Evolutionary conservation across 768 basidiomycete species (phyloP).

Genomic region (Pisolithus microcarpus): DNA sequence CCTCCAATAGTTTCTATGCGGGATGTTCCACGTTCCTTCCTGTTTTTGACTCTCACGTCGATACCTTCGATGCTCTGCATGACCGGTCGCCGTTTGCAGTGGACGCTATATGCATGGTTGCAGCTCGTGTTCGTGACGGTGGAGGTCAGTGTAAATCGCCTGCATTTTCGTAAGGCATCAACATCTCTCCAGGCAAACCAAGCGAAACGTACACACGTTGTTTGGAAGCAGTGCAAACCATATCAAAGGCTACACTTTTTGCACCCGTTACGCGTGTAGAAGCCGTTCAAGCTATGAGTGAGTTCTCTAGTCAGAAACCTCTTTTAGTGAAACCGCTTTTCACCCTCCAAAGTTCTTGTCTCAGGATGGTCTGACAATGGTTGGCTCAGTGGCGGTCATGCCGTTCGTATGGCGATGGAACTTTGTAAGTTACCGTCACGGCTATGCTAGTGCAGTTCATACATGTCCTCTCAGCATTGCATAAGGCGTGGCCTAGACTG

Average conservation of each 20-base stretch:
- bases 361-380: conserved; percentile 94
- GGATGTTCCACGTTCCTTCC: conserved; percentile 92
- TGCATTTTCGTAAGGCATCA: background rate
- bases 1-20: conserved; percentile 63
- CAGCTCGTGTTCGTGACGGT: conserved; percentile 82
- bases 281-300: conserved; percentile 91
- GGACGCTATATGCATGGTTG: conserved; percentile 90
- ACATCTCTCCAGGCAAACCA: conserved; percentile 44
- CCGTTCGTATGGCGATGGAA: conserved; percentile 96
- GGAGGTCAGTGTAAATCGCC: conserved; percentile 49
- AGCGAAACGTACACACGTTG: conserved; percentile 70
- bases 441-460: conserved; percentile 2
- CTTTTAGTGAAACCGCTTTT: conserved; percentile 1
- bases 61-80: conserved; percentile 82
- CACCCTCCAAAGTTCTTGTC: conserved; percentile 55
- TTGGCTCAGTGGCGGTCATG: conserved; percentile 93
- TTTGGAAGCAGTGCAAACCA: conserved; percentile 78
- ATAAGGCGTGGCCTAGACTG: conserved; percentile 85
- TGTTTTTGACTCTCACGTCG: conserved; percentile 74
- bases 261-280: conserved; percentile 78
- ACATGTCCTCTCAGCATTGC: conserved; percentile 52
- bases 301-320: conserved; percentile 20
- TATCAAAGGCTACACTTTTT: conserved; percentile 82
- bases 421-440: conserved; percentile 48
- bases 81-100: conserved; percentile 91